phyloP scores from a whole-genome alignment of 2,329 filamentous ascomycete species.

The Neonectria hederae region DNA sequence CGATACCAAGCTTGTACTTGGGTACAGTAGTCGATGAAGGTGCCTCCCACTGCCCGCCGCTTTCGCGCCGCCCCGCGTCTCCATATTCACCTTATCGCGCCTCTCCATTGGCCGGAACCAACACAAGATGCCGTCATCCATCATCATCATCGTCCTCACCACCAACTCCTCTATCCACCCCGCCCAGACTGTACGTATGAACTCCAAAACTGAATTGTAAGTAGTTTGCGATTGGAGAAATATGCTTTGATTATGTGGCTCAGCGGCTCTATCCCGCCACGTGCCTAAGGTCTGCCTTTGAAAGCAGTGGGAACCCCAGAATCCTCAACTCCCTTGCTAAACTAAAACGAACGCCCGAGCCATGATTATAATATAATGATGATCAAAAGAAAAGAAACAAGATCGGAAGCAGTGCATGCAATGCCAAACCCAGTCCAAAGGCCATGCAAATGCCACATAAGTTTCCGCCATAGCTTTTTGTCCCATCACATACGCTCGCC shows the following conservation, averaged over 20 bases:
- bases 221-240: neutral
- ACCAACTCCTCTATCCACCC: neutral
- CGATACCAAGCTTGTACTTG: neutral
- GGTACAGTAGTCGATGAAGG: neutral
- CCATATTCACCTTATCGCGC: neutral
- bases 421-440: constrained; percentile 14
- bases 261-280: constrained; percentile 13
- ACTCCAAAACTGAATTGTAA: neutral
- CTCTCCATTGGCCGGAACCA: neutral
- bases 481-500: constrained; percentile 33
- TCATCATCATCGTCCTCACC: neutral
- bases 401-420: constrained; percentile 8
- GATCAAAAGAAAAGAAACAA: constrained; percentile 18
- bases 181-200: neutral
- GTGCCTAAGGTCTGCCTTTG: constrained; percentile 5
- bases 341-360: constrained; percentile 38
- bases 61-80: neutral
- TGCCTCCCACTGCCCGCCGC: neutral
- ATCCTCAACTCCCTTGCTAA: constrained; percentile 41
- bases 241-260: constrained; percentile 14
- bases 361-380: constrained; percentile 32
- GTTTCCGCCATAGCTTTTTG: constrained; percentile 24
- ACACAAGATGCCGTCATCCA: neutral
- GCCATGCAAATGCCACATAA: constrained; percentile 13
- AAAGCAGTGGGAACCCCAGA: neutral